Evolutionary conservation across 306 rosid species (phyloP).

Genomic region (Sindora glabra): DNA sequence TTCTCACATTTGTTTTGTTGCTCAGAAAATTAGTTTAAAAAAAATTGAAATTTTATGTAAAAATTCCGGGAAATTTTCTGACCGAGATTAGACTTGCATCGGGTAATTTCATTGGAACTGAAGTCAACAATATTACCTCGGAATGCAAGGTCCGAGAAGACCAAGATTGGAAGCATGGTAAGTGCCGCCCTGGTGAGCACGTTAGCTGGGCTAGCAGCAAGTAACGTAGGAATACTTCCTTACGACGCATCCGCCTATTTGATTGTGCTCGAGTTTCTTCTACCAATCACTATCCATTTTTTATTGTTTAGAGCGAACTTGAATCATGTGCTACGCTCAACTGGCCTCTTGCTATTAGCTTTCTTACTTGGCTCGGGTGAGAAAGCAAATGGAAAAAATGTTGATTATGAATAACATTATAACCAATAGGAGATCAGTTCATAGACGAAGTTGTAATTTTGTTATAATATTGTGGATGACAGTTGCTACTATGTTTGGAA

Average conservation of each 20-base stretch:
- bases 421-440: too few relatives aligned
- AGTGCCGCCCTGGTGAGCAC: conserved; percentile 78
- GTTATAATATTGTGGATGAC: conserved; percentile 7
- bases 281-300: conserved; percentile 52
- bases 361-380: conserved; percentile 67
- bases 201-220: conserved; percentile 64
- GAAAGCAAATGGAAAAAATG: too few relatives aligned
- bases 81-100: too few relatives aligned
- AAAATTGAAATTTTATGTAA: too few relatives aligned
- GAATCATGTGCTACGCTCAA: conserved; percentile 33
- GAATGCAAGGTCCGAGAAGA: conserved; percentile 49
- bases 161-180: conserved; percentile 65
- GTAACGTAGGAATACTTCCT: conserved; percentile 62
- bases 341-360: conserved; percentile 47
- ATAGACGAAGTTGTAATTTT: background rate
- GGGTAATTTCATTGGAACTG: background rate
- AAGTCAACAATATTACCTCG: background rate
- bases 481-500: conserved; percentile 27
- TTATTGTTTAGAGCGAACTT: conserved; percentile 61
- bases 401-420: too few relatives aligned
- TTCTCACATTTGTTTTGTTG: background rate
- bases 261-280: conserved; percentile 55
- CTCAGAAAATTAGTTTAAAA: too few relatives aligned
- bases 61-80: too few relatives aligned
- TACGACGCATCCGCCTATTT: conserved; percentile 52